Percentiles rank a stretch among this genome's conserved stretches.
Evolutionary conservation across 805 yeast species (phyloP).

Genomic region (Teunomyces gatunensis): DNA sequence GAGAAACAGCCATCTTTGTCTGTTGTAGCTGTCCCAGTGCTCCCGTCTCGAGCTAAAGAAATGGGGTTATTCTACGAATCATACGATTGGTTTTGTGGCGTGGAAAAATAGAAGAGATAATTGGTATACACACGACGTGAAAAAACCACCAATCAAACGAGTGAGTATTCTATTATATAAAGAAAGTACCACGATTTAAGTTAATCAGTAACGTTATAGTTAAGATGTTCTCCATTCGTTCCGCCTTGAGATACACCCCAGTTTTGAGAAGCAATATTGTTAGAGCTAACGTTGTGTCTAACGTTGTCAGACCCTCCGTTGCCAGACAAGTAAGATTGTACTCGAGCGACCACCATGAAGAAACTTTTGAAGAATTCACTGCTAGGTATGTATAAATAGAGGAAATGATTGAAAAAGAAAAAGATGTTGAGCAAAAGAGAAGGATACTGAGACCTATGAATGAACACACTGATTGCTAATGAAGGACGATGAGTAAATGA

Average conservation of each 20-base stretch:
- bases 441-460: background rate
- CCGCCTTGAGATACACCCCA: conserved; percentile 39
- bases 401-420: background rate
- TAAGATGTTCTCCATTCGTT: conserved; percentile 41
- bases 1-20: background rate
- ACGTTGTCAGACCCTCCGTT: conserved; percentile 18
- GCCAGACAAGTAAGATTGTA: conserved; percentile 54
- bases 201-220: background rate
- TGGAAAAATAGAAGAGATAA: background rate
- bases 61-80: background rate
- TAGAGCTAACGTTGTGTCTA: conserved; percentile 31
- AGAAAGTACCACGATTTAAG: background rate
- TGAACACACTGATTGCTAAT: no score
- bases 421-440: background rate
- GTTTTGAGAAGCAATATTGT: conserved; percentile 34
- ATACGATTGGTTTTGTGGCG: conserved; percentile 4
- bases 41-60: background rate
- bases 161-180: background rate
- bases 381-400: conserved; percentile 48
- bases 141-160: conserved; percentile 4
- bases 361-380: conserved; percentile 93
- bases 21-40: background rate
- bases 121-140: background rate
- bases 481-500: background rate
- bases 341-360: conserved; percentile 78